A percentile compares a stretch with the other conserved stretches of the same genome.
Evolutionary conservation across 2,329 filamentous ascomycete genomes (phyloP).

Genomic region (Botrytis hyacinthi): DNA sequence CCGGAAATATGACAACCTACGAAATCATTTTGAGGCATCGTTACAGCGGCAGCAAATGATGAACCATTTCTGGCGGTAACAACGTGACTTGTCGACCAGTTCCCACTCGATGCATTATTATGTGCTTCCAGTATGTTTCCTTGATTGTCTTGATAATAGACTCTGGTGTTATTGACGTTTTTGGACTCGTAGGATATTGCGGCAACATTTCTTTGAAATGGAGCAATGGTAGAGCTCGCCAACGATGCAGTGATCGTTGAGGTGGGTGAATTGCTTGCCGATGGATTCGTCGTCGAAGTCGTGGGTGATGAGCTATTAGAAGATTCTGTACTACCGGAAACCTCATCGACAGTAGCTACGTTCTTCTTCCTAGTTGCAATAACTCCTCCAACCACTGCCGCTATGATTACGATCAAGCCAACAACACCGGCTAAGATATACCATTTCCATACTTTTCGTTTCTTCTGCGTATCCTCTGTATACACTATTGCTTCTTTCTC

Average conservation of each 20-base stretch:
- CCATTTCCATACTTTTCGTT: slow-evolving; percentile 2
- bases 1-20: background rate
- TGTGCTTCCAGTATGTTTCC: slow-evolving; percentile 24
- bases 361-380: background rate
- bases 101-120: slow-evolving; percentile 10
- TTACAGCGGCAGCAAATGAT: slow-evolving; percentile 25
- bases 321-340: background rate
- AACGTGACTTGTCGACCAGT: slow-evolving; percentile 21
- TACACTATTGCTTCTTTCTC: background rate
- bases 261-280: background rate
- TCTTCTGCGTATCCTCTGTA: background rate
- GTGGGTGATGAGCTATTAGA: background rate
- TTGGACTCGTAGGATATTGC: slow-evolving; percentile 22
- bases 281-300: background rate
- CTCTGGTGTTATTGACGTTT: slow-evolving; percentile 20
- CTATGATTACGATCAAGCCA: background rate
- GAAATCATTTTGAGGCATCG: slow-evolving; percentile 15
- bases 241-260: background rate
- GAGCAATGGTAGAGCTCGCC: background rate
- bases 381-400: background rate
- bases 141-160: slow-evolving; percentile 25
- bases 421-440: background rate
- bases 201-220: slow-evolving; percentile 22
- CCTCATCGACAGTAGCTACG: background rate
- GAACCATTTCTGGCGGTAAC: slow-evolving; percentile 21